phyloP scores from a whole-genome alignment of 257 asterid species.

The Rehmannia glutinosa region DNA sequence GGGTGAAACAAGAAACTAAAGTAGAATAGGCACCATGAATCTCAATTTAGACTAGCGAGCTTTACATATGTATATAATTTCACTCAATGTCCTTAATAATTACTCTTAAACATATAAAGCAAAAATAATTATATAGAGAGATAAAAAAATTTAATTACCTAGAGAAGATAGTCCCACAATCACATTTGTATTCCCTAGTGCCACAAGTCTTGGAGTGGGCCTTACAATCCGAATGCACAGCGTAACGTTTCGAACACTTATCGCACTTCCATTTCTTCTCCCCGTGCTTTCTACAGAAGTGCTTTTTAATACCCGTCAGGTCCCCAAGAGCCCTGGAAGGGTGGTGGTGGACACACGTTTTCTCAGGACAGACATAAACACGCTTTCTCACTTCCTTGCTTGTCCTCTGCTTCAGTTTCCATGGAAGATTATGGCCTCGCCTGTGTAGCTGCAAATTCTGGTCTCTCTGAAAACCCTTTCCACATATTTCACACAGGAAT shows the following conservation, averaged over 20 bases:
- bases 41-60: no score
- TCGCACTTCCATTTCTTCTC: slow-evolving; percentile 98
- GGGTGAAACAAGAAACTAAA: no score
- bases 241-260: slow-evolving; percentile 79
- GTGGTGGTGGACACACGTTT: slow-evolving; percentile 68
- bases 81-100: no score
- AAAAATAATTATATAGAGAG: neutral
- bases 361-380: slow-evolving; percentile 92
- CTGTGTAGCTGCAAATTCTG: slow-evolving; percentile 87
- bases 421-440: slow-evolving; percentile 89
- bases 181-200: slow-evolving; percentile 85
- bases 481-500: slow-evolving; percentile 81
- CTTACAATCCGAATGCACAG: slow-evolving; percentile 91
- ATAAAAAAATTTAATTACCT: slow-evolving; percentile 32
- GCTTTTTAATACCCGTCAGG: slow-evolving; percentile 88
- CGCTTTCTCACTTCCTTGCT: slow-evolving; percentile 66
- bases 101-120: neutral
- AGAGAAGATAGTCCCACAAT: slow-evolving; percentile 86
- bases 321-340: slow-evolving; percentile 92
- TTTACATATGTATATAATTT: no score
- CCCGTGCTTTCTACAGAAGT: slow-evolving; percentile 86
- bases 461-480: slow-evolving; percentile 94
- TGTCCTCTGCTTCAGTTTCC: slow-evolving; percentile 88
- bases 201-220: slow-evolving; percentile 97
- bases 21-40: no score